Evolutionary conservation across 768 basidiomycete species (phyloP).

Genomic region (Kwoniella pini): DNA sequence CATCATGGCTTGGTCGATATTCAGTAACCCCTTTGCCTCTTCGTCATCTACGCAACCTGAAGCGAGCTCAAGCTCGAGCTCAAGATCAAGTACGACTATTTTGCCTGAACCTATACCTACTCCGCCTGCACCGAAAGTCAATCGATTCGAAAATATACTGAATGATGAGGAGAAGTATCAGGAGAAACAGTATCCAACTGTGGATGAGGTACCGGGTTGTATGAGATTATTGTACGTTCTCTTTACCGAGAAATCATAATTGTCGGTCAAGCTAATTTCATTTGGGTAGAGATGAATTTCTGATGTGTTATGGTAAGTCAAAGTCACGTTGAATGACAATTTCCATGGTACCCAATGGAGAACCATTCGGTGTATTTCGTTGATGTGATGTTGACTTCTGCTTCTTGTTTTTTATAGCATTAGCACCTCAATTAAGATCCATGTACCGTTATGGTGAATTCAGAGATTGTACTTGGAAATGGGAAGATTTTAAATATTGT

Average conservation of each 20-base stretch:
- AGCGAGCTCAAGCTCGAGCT: not conserved
- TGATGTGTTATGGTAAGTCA: slow-evolving; percentile 55
- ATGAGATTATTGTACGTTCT: slow-evolving; percentile 60
- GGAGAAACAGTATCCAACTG: slow-evolving; percentile 62
- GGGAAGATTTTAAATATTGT: slow-evolving; percentile 94
- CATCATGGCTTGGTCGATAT: slow-evolving; percentile 4
- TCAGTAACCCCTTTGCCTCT: not conserved
- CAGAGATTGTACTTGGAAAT: slow-evolving; percentile 70
- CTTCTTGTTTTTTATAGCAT: slow-evolving; percentile 58
- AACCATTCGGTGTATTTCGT: too few relatives aligned
- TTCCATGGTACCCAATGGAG: too few relatives aligned
- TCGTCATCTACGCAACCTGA: not conserved
- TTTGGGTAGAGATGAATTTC: slow-evolving; percentile 52
- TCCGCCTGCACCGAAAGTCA: slow-evolving; percentile 20
- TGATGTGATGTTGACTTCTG: not conserved
- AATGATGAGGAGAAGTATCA: slow-evolving; percentile 51
- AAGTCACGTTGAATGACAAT: not conserved
- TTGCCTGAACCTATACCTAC: not conserved
- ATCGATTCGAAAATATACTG: slow-evolving; percentile 36
- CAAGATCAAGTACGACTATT: too few relatives aligned
- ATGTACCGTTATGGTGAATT: slow-evolving; percentile 82
- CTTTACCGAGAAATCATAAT: not conserved
- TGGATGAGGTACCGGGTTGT: slow-evolving; percentile 80
- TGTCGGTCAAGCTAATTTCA: not conserved
- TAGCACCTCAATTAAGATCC: slow-evolving; percentile 76